phyloP scores from a whole-genome alignment of 1,139 yeast species.

The Yamadazyma blattariae region DNA sequence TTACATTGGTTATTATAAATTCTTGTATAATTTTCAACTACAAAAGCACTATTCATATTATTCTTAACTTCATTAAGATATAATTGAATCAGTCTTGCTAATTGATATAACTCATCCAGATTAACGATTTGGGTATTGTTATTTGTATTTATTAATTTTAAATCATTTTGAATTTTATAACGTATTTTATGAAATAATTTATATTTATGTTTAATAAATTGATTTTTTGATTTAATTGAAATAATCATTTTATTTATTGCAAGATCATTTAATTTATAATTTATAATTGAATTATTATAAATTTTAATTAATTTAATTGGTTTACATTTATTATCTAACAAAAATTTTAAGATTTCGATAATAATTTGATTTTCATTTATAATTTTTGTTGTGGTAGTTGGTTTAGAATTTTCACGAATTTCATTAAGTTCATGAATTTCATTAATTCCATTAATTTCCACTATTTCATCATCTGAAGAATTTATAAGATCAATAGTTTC shows the following conservation, averaged over 20 bases:
- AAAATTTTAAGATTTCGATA: constrained; percentile 29
- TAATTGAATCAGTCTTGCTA: constrained; percentile 16
- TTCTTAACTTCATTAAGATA: constrained; percentile 15
- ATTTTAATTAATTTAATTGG: constrained; percentile 24
- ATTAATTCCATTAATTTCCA: neutral
- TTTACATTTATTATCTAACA: constrained; percentile 19
- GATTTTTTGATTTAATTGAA: constrained; percentile 3
- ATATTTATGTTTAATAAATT: constrained; percentile 12
- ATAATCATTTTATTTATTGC: constrained; percentile 15
- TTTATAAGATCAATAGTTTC: neutral
- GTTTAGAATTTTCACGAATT: neutral
- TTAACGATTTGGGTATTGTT: constrained; percentile 20
- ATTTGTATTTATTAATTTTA: constrained; percentile 22
- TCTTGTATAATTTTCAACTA: constrained; percentile 14
- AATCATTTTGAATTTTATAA: constrained; percentile 21
- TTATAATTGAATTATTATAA: constrained; percentile 22
- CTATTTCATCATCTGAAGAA: no score
- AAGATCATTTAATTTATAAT: constrained; percentile 20
- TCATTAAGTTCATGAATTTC: neutral
- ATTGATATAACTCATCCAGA: constrained; percentile 13
- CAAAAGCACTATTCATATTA: constrained; percentile 8
- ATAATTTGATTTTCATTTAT: constrained; percentile 25
- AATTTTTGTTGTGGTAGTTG: constrained; percentile 6
- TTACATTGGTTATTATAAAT: constrained; percentile 6
- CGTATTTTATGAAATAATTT: constrained; percentile 31